Conservation (phyloP, 2,329 filamentous ascomycete genomes). For the Sporothrix inflata region DNA sequence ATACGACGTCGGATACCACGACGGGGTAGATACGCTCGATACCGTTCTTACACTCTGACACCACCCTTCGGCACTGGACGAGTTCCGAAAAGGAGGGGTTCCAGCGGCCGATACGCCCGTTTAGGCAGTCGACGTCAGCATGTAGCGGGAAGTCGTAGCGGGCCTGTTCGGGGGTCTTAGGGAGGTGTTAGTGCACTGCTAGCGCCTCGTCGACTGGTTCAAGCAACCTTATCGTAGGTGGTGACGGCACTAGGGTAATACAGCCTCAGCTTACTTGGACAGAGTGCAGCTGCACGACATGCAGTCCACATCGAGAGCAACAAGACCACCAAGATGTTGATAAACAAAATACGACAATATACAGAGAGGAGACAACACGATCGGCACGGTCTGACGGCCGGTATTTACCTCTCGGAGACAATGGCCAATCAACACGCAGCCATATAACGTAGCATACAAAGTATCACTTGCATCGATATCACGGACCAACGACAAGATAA, state of each 20-base stretch:
- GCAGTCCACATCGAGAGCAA: not conserved
- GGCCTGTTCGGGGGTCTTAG: not conserved
- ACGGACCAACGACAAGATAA: not conserved
- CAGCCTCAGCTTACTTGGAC: too few relatives aligned
- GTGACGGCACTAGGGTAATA: not conserved
- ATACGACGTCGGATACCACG: not conserved
- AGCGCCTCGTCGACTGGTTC: not conserved
- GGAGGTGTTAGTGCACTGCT: not conserved
- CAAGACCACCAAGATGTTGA: not conserved
- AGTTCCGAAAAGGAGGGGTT: slow-evolving; percentile 7
- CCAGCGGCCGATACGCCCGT: not conserved
- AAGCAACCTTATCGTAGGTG: slow-evolving; percentile 1
- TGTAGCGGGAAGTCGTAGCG: not conserved
- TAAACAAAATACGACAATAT: not conserved
- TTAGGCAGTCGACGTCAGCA: not conserved
- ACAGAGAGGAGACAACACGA: not conserved
- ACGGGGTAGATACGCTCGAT: not conserved
- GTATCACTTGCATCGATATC: not conserved
- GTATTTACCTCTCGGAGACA: not conserved
- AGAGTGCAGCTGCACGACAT: not conserved
- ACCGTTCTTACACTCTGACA: not conserved
- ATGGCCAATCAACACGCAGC: not conserved
- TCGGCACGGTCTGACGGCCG: not conserved
- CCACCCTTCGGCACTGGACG: not conserved
- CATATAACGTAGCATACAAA: not conserved